Percentiles rank a stretch among this genome's conserved stretches.
Conservation (phyloP, 352 stramenopile genomes). For the Stramenopiles sp. region DNA sequence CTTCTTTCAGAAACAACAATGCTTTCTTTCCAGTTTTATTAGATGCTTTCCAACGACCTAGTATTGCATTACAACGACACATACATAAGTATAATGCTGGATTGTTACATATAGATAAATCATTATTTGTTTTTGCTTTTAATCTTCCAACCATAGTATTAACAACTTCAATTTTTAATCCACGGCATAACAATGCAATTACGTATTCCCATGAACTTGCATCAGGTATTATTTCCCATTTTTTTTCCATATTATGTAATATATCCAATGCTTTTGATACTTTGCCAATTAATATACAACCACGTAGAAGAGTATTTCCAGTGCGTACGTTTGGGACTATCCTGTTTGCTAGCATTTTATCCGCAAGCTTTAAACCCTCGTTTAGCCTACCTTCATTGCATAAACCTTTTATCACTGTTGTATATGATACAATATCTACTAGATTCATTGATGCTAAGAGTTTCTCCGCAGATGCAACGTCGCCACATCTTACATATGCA, state of each 20-base stretch:
- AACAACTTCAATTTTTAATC: slow-evolving; percentile 15
- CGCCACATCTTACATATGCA: slow-evolving; percentile 15
- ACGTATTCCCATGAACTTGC: slow-evolving; percentile 17
- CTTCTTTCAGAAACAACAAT: neutral
- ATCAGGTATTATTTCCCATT: slow-evolving; percentile 17
- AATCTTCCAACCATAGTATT: slow-evolving; percentile 12
- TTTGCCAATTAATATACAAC: slow-evolving; percentile 12
- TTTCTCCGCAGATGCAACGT: neutral
- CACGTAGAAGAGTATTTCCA: slow-evolving; percentile 18
- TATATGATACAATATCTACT: slow-evolving; percentile 16
- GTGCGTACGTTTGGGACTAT: slow-evolving; percentile 16
- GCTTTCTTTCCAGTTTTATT: slow-evolving; percentile 14
- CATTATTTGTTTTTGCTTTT: neutral
- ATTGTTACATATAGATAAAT: slow-evolving; percentile 9
- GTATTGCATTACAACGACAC: slow-evolving; percentile 9
- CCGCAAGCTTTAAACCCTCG: slow-evolving; percentile 9
- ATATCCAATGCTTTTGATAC: slow-evolving; percentile 9
- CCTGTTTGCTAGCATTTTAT: slow-evolving; percentile 10
- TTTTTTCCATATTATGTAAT: slow-evolving; percentile 9
- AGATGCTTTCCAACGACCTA: slow-evolving; percentile 10
- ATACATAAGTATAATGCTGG: slow-evolving; percentile 10
- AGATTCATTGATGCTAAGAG: slow-evolving; percentile 14
- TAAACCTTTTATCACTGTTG: slow-evolving; percentile 17
- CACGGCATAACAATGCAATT: slow-evolving; percentile 13
- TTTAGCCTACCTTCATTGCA: slow-evolving; percentile 13